A percentile compares a stretch with the other conserved stretches of the same genome.
Conservation (phyloP, 1,284 basidiomycete species). For the Fomes fomentarius region DNA sequence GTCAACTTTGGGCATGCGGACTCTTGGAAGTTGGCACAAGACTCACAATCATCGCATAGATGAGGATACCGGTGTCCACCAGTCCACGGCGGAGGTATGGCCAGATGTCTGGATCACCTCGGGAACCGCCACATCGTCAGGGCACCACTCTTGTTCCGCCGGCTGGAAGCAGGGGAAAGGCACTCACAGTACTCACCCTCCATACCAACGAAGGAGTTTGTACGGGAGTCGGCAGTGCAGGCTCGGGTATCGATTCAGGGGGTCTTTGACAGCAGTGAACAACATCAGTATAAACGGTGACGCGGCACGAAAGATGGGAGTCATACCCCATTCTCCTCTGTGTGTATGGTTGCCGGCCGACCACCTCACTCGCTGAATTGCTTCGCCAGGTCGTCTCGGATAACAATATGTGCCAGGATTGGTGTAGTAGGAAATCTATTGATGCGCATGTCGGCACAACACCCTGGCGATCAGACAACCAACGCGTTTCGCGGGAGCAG, state of each 20-base stretch:
- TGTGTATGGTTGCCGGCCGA: constrained; percentile 88
- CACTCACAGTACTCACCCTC: constrained; percentile 88
- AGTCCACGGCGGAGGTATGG: too few relatives aligned
- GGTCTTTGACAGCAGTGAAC: constrained; percentile 47
- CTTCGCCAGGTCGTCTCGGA: constrained; percentile 98
- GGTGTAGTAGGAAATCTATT: constrained; percentile 95
- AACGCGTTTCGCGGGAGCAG: constrained; percentile 14
- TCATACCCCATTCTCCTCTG: constrained; percentile 84
- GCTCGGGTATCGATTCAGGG: constrained; percentile 96
- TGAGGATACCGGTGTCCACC: constrained; percentile 99
- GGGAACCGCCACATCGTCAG: too few relatives aligned
- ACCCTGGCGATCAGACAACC: constrained; percentile 3
- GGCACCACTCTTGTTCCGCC: too few relatives aligned
- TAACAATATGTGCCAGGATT: constrained; percentile 98
- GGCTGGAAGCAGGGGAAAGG: constrained; percentile 9
- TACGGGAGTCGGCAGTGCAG: constrained; percentile 97
- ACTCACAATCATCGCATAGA: constrained; percentile 99
- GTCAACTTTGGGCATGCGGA: constrained; percentile 18
- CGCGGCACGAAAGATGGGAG: constrained; percentile 24
- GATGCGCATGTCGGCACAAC: constrained; percentile 10
- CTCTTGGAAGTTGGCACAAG: constrained; percentile 6
- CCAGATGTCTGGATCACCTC: too few relatives aligned
- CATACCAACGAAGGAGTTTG: constrained; percentile 98
- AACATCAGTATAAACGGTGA: constrained; percentile 21
- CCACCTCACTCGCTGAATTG: constrained; percentile 88